phyloP scores from a whole-genome alignment of 2,329 filamentous ascomycete genomes.

The Diplodia mutila region DNA sequence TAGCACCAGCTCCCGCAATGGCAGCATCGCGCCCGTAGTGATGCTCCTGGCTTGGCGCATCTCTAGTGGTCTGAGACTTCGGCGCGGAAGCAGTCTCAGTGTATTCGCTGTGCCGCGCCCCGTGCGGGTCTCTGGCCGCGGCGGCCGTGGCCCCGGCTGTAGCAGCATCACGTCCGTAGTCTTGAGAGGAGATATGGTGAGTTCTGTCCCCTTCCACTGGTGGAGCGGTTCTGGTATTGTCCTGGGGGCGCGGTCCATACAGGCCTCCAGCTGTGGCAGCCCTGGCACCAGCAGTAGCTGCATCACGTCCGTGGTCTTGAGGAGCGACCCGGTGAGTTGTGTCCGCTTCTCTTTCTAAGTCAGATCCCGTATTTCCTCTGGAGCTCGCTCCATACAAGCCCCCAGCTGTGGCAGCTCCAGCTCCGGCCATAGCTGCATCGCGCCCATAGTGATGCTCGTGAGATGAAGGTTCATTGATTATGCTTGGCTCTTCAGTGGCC shows the following conservation, averaged over 20 bases:
- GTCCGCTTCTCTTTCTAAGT: too few relatives aligned
- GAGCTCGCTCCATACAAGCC: conserved; percentile 26
- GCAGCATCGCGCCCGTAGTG: conserved; percentile 36
- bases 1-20: conserved; percentile 33
- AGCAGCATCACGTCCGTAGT: not conserved
- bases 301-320: conserved; percentile 28
- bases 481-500: not conserved
- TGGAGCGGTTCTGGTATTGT: too few relatives aligned
- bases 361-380: too few relatives aligned
- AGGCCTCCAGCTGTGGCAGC: conserved; percentile 33
- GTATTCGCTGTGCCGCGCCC: not conserved
- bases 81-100: too few relatives aligned
- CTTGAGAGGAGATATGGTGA: not conserved
- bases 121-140: not conserved
- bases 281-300: conserved; percentile 33
- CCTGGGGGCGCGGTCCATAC: not conserved
- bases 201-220: not conserved
- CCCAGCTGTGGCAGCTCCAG: conserved; percentile 33
- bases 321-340: too few relatives aligned
- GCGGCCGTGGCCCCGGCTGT: not conserved
- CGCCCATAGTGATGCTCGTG: conserved; percentile 33
- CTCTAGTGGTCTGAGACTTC: not conserved
- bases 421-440: conserved; percentile 35
- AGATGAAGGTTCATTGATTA: not conserved
- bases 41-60: conserved; percentile 28